Evolutionary conservation across 768 basidiomycete species (phyloP), one percentile per base, ranked within the genome.

Genomic region (Trametes meyenii): DNA sequence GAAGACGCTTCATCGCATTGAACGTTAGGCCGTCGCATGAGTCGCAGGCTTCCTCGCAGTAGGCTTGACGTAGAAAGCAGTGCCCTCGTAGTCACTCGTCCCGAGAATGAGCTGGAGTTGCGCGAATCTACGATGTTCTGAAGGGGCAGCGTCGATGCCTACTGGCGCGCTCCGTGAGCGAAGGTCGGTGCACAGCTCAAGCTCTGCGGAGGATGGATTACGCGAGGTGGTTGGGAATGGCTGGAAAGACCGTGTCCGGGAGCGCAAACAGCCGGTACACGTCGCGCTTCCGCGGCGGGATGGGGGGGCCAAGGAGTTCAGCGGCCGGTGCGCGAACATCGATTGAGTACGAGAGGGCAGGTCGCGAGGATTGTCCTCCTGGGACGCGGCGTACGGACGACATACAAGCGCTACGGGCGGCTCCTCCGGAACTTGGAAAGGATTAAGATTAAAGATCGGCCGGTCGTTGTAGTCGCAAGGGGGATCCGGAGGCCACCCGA

Each of bases 211-310:
- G 0, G 54, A 55, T 11, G 54, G 43, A 44, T 36, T 55, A n/a
- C 54, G 54, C 26, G 42, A 44, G 42, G 46, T 35, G 0, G 40
- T 21, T 1, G 54, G 54, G 4, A 44, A 55, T 1, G 29, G 2
- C 19, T 44, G 54, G 11, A 55, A 44, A 3, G 54, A 45, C n/a
- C 43, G 35, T 17, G 56, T 10, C 21, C 56, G 45, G 8, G 56
- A 38, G 46, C 56, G 56, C 21, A 58, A 23, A 16, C 56, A 48
- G 2, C 50, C 46, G 2, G 56, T 58, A 45, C 56, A 58, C 56
- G 42, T 58, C 11, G 46, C 56, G 39, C 49, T 58, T 21, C 45
- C 56, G 7, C 54, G 42, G 29, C 43, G 42, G 29, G 54, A 55
- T 1, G 33, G 17, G 12, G 54, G 54, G 24, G 46, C 43, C 19